Conservation (phyloP, 306 rosid species). For the Mimosa bimucronata region DNA sequence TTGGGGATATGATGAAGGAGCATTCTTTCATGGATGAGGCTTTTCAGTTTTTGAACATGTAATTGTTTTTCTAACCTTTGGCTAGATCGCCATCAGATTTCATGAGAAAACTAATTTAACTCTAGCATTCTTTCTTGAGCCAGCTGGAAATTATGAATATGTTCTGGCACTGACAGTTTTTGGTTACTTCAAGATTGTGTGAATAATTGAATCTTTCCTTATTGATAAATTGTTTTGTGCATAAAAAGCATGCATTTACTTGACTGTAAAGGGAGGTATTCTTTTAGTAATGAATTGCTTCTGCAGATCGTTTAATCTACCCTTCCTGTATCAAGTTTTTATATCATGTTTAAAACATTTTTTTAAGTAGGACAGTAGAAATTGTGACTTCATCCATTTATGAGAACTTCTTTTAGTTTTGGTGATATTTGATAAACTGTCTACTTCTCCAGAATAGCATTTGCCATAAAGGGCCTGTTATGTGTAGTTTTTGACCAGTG, state of each 20-base stretch:
- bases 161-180: neutral
- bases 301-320: neutral
- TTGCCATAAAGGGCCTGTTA: conserved; percentile 26
- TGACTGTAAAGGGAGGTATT: neutral
- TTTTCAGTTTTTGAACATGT: neutral
- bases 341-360: neutral
- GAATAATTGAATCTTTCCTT: neutral
- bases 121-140: neutral
- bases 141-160: neutral
- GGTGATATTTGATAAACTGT: neutral
- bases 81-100: neutral
- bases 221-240: neutral
- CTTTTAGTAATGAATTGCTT: neutral
- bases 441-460: neutral
- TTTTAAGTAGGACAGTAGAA: neutral
- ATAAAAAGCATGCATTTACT: neutral
- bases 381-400: neutral
- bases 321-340: neutral
- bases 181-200: neutral
- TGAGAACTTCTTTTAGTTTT: conserved; percentile 29
- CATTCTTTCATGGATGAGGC: neutral
- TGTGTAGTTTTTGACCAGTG: neutral
- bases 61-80: neutral
- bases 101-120: neutral
- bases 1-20: neutral